Conservation (phyloP, 352 stramenopile genomes). For the Detonula confervacea region DNA sequence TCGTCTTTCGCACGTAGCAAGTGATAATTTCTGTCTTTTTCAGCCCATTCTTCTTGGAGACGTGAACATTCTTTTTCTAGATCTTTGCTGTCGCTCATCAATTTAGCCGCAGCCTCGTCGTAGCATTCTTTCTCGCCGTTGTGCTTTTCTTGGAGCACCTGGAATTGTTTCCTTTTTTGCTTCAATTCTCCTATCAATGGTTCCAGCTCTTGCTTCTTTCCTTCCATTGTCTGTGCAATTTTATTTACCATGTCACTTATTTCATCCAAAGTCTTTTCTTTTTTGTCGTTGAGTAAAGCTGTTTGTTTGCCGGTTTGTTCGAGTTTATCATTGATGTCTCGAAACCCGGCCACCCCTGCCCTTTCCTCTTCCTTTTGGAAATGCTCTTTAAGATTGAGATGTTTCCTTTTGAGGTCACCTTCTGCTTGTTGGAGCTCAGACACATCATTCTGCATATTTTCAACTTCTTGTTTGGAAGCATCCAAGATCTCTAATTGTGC, state of each 20-base stretch:
- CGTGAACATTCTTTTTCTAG: conserved; percentile 72
- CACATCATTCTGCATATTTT: conserved; percentile 87
- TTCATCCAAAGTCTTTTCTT: conserved; percentile 92
- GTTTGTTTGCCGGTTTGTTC: conserved; percentile 90
- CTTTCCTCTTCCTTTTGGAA: conserved; percentile 88
- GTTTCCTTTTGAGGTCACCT: conserved; percentile 90
- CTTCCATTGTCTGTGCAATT: conserved; percentile 92
- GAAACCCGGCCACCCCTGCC: conserved; percentile 83
- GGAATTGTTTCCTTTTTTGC: conserved; percentile 88
- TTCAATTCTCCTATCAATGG: conserved; percentile 92
- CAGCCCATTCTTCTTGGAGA: conserved; percentile 86
- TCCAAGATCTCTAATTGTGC: conserved; percentile 12
- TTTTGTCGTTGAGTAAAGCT: conserved; percentile 90
- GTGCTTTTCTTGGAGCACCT: conserved; percentile 91
- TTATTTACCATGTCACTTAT: conserved; percentile 91
- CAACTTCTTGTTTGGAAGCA: conserved; percentile 80
- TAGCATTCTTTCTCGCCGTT: conserved; percentile 90
- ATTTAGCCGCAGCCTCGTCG: conserved; percentile 88
- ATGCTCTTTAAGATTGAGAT: conserved; percentile 88
- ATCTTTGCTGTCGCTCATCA: conserved; percentile 90
- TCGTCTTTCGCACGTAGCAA: too few relatives aligned
- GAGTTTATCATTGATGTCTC: conserved; percentile 88
- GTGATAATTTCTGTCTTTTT: conserved; percentile 23
- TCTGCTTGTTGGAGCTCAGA: too few relatives aligned
- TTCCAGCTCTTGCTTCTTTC: conserved; percentile 86